These are phyloP conservation scores for Cladosporium sp. DNA, from an alignment of 2,329 filamentous ascomycete species.

Conservation along the genomic window DNA sequence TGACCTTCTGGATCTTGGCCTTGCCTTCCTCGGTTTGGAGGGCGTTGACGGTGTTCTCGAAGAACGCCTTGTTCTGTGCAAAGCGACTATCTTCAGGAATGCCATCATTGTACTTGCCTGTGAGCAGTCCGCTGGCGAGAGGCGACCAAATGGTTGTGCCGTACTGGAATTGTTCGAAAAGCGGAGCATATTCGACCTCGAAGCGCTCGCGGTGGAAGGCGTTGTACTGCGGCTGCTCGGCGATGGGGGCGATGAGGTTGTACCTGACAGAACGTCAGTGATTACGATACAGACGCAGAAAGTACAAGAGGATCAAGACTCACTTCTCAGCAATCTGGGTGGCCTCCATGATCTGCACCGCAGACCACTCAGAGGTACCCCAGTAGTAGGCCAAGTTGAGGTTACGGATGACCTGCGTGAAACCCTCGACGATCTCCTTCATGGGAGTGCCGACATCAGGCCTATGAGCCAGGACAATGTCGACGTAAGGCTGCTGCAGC, in stretches of 20 bases:
- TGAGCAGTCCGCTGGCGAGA: conserved; percentile 53
- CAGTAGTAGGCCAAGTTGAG: conserved; percentile 60
- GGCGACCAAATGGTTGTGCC: conserved; percentile 55
- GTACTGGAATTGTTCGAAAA: conserved; percentile 54
- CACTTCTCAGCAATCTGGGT: conserved; percentile 47
- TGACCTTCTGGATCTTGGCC: conserved; percentile 55
- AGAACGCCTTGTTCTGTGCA: conserved; percentile 53
- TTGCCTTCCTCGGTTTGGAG: conserved; percentile 47
- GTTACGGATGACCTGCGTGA: conserved; percentile 48
- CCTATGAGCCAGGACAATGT: conserved; percentile 59
- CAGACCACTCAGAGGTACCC: conserved; percentile 59
- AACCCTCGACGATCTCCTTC: conserved; percentile 56
- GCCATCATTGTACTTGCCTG: conserved; percentile 61
- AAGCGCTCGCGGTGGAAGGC: conserved; percentile 57
- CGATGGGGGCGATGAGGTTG: conserved; percentile 54
- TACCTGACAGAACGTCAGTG: too few species aligned
- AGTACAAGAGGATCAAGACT: too few species aligned
- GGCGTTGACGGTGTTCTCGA: conserved; percentile 51
- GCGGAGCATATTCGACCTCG: conserved; percentile 56
- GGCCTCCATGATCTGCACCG: conserved; percentile 56
- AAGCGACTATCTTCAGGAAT: conserved; percentile 58
- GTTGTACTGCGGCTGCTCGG: conserved; percentile 56
- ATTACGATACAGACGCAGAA: too few species aligned
- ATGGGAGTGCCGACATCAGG: conserved; percentile 45
- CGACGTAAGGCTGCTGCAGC: conserved; percentile 61